phyloP scores from a whole-genome alignment of 768 basidiomycete species.

The Tricholoma sp. region DNA sequence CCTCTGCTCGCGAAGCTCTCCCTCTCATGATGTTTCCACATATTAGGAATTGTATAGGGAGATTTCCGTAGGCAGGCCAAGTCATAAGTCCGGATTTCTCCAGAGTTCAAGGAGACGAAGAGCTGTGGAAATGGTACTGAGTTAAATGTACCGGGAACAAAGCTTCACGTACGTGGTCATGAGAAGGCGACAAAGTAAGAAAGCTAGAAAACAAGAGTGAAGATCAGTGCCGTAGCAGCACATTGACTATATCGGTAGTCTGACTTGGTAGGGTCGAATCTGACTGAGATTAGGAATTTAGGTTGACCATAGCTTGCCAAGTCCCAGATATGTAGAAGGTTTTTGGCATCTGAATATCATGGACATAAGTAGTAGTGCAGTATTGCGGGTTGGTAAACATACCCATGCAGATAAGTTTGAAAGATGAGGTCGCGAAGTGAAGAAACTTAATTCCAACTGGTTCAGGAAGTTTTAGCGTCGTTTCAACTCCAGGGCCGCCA shows the following conservation, averaged over 20 bases:
- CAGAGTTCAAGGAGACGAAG: slow-evolving; percentile 43
- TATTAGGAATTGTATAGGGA: slow-evolving; percentile 63
- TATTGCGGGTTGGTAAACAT: slow-evolving; percentile 9
- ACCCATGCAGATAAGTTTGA: slow-evolving; percentile 63
- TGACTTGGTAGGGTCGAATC: slow-evolving; percentile 46
- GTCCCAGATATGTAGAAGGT: slow-evolving; percentile 58
- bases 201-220: slow-evolving; percentile 32
- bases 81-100: slow-evolving; percentile 71
- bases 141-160: slow-evolving; percentile 3
- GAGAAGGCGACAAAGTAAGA: slow-evolving; percentile 59
- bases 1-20: slow-evolving; percentile 38
- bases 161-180: slow-evolving; percentile 58
- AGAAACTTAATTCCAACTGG: slow-evolving; percentile 50
- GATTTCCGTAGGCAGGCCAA: slow-evolving; percentile 64
- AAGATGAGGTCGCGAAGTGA: slow-evolving; percentile 51
- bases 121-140: slow-evolving; percentile 27
- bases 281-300: slow-evolving; percentile 42
- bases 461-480: slow-evolving; percentile 41
- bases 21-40: slow-evolving; percentile 71
- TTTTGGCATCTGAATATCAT: slow-evolving; percentile 39
- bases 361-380: slow-evolving; percentile 1
- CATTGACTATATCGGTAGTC: slow-evolving; percentile 8
- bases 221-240: not conserved
- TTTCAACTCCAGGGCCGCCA: slow-evolving; percentile 63
- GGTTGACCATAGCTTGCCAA: slow-evolving; percentile 47